phyloP scores from a whole-genome alignment of 148 eudicot genomes.

The Rhododendron henanense region DNA sequence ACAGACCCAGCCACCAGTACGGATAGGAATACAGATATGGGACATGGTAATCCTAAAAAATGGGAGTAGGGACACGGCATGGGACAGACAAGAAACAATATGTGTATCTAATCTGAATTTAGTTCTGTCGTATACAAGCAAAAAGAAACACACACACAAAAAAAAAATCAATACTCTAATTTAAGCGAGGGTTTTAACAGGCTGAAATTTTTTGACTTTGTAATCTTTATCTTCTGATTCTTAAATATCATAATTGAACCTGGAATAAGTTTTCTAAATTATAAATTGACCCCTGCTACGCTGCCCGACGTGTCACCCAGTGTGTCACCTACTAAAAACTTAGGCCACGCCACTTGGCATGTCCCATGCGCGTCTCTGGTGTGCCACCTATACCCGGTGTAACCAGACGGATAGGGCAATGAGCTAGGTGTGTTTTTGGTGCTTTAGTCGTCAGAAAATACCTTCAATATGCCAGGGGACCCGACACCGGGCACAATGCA shows the following conservation, averaged over 20 bases:
- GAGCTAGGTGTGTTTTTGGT: neutral
- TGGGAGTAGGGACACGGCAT: neutral
- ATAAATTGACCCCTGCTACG: neutral
- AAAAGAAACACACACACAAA: neutral
- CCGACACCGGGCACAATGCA: constrained; percentile 93
- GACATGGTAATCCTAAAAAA: neutral
- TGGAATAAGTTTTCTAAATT: neutral
- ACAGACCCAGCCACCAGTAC: neutral
- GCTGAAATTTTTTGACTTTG: neutral
- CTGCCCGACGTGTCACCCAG: neutral
- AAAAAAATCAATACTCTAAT: neutral
- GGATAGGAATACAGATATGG: neutral
- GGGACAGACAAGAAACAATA: neutral
- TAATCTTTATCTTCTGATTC: neutral
- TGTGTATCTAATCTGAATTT: neutral
- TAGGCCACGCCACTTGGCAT: constrained; percentile 5
- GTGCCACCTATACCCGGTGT: neutral
- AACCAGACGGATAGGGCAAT: neutral
- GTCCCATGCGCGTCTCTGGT: neutral
- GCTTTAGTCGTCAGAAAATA: constrained; percentile 18
- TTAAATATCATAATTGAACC: neutral
- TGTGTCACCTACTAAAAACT: neutral
- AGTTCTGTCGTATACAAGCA: neutral
- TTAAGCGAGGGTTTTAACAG: neutral
- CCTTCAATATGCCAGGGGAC: constrained; percentile 98